phyloP scores from a whole-genome alignment of 2,329 filamentous ascomycete species.

The Talaromyces funiculosus region DNA sequence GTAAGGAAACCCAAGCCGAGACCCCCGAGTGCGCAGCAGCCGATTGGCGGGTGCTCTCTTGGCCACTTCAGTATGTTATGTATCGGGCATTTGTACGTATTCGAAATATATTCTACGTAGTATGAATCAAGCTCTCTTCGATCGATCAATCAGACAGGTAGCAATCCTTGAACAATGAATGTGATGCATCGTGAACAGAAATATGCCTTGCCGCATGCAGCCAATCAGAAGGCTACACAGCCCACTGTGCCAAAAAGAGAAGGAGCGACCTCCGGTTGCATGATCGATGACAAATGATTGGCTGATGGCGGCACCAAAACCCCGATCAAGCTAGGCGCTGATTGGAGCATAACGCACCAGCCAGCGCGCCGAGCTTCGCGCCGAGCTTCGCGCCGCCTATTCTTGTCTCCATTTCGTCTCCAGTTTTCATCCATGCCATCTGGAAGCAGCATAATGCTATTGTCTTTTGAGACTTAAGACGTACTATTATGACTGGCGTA shows the following conservation, averaged over 20 bases:
- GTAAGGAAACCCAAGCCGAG: background rate
- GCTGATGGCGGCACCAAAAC: background rate
- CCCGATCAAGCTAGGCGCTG: background rate
- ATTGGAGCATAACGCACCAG: slow-evolving; percentile 1
- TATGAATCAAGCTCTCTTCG: background rate
- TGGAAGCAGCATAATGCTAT: background rate
- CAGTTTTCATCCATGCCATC: background rate
- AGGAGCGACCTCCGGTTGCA: background rate
- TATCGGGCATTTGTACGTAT: background rate
- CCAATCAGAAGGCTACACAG: background rate
- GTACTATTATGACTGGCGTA: background rate
- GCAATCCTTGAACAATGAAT: background rate
- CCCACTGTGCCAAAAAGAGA: background rate
- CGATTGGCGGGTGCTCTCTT: no score
- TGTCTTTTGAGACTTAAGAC: background rate
- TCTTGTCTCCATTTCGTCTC: background rate
- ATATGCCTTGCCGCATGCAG: background rate
- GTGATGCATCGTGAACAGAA: background rate
- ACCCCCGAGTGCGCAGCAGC: no score
- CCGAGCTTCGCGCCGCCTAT: background rate
- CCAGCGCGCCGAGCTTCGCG: background rate
- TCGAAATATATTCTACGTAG: no score
- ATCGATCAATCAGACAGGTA: background rate
- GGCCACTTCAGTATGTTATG: no score
- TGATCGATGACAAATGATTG: background rate